These are phyloP conservation scores for Mycosphaerelloides madeirae DNA, from an alignment of 2,329 filamentous ascomycete genomes.

Conservation along the genomic window DNA sequence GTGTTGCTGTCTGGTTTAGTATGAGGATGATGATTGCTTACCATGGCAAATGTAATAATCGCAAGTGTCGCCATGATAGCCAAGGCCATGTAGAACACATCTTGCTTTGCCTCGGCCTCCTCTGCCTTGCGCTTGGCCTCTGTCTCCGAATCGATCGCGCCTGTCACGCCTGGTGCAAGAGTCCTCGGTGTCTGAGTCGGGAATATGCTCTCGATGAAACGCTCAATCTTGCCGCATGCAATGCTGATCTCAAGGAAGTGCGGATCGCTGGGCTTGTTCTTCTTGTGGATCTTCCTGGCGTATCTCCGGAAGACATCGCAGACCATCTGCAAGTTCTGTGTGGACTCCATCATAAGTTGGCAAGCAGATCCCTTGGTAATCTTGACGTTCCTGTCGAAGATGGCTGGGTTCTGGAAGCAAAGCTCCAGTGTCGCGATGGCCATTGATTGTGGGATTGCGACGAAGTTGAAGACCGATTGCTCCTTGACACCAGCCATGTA, in stretches of 20 bases:
- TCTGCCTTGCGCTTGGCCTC: conserved; percentile 51
- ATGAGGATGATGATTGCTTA: conserved; percentile 43
- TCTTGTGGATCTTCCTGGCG: conserved; percentile 76
- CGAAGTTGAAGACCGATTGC: conserved; percentile 98
- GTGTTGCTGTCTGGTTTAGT: neutral
- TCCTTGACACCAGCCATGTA: conserved; percentile 94
- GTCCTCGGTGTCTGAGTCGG: conserved; percentile 71
- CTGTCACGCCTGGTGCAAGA: conserved; percentile 19
- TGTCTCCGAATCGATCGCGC: conserved; percentile 48
- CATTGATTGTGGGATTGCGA: conserved; percentile 94
- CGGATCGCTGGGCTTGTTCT: conserved; percentile 90
- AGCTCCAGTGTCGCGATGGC: conserved; percentile 90
- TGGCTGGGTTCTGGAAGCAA: conserved; percentile 82
- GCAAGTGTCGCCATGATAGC: conserved; percentile 65
- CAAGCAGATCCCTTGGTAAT: conserved; percentile 95
- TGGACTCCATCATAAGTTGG: conserved; percentile 83
- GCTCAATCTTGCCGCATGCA: conserved; percentile 87
- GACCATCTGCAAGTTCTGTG: conserved; percentile 77
- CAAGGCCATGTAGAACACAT: conserved; percentile 58
- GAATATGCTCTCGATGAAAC: conserved; percentile 92
- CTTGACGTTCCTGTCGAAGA: conserved; percentile 87
- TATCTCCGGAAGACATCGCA: conserved; percentile 80
- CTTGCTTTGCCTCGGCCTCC: conserved; percentile 49
- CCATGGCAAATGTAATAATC: conserved; percentile 73
- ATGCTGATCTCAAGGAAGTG: conserved; percentile 90